A percentile compares a stretch with the other conserved stretches of the same genome.
Conservation (phyloP, 345 rosid species). For the Eucalyptus pumila region DNA sequence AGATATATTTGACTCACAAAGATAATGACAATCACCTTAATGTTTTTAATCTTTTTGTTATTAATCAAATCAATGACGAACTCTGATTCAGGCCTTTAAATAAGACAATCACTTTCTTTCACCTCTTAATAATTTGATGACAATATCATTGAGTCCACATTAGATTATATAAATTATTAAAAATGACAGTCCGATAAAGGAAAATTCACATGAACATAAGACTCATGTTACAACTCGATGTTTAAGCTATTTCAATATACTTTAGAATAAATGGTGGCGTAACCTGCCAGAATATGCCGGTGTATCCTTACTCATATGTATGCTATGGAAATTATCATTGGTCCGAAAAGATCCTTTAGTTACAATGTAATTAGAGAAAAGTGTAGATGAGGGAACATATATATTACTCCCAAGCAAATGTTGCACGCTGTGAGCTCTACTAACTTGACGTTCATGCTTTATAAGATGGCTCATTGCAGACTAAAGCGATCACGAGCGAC, state of each 20-base stretch:
- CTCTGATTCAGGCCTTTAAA: not conserved
- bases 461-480: not conserved
- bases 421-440: not conserved
- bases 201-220: not conserved
- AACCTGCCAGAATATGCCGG: not conserved
- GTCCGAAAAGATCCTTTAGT: not conserved
- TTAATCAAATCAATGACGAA: not conserved
- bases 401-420: not conserved
- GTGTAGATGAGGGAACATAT: not conserved
- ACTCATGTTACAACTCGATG: not conserved
- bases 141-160: not conserved
- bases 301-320: not conserved
- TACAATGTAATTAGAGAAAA: not conserved
- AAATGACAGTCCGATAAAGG: not conserved
- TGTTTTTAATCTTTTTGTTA: not conserved
- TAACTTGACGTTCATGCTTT: not conserved
- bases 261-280: not conserved
- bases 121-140: not conserved
- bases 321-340: not conserved
- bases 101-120: not conserved
- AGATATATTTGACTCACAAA: not conserved
- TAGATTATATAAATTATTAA: not conserved
- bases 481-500: not conserved
- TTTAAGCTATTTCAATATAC: not conserved
- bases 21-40: not conserved